These are phyloP conservation scores for Suillus paluster DNA, from an alignment of 768 basidiomycete species.

Conservation along the genomic window DNA sequence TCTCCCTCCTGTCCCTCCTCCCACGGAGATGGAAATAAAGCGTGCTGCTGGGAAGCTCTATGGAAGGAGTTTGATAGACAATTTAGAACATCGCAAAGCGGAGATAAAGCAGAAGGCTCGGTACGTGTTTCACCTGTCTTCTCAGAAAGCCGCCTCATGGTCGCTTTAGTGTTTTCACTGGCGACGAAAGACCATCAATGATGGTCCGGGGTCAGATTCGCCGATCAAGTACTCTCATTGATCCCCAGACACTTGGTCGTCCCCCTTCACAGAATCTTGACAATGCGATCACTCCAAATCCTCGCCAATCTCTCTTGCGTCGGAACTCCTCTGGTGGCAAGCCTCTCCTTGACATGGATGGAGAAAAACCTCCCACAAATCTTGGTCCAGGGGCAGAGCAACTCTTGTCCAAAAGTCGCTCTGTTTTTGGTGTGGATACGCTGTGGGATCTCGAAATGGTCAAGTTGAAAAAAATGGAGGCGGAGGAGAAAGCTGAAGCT, in stretches of 20 bases:
- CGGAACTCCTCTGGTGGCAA: constrained; percentile 58
- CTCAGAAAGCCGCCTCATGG: constrained; percentile 1
- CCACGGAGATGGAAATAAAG: constrained; percentile 36
- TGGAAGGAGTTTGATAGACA: constrained; percentile 89
- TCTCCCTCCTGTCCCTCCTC: constrained; percentile 31
- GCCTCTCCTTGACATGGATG: constrained; percentile 70
- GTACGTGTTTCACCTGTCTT: constrained; percentile 45
- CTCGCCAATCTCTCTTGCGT: constrained; percentile 41
- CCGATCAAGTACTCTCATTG: constrained; percentile 73
- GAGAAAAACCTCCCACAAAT: constrained; percentile 35
- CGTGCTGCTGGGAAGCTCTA: constrained; percentile 84
- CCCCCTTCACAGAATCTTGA: constrained; percentile 50
- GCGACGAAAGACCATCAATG: constrained; percentile 91
- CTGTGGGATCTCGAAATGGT: constrained; percentile 89
- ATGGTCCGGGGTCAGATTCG: constrained; percentile 71
- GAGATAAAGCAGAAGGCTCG: constrained; percentile 83
- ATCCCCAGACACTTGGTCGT: constrained; percentile 64
- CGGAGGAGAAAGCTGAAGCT: constrained; percentile 61
- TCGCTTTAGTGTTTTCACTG: constrained; percentile 73
- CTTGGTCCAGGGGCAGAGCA: constrained; percentile 36
- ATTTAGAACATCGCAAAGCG: constrained; percentile 82
- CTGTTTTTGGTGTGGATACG: constrained; percentile 95
- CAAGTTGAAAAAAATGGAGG: constrained; percentile 80
- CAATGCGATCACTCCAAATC: constrained; percentile 40
- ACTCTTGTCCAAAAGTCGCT: constrained; percentile 53